Percentiles rank a stretch among this genome's conserved stretches.
Evolutionary conservation across 768 basidiomycete genomes (phyloP).

Genomic region (Piloderma croceum): DNA sequence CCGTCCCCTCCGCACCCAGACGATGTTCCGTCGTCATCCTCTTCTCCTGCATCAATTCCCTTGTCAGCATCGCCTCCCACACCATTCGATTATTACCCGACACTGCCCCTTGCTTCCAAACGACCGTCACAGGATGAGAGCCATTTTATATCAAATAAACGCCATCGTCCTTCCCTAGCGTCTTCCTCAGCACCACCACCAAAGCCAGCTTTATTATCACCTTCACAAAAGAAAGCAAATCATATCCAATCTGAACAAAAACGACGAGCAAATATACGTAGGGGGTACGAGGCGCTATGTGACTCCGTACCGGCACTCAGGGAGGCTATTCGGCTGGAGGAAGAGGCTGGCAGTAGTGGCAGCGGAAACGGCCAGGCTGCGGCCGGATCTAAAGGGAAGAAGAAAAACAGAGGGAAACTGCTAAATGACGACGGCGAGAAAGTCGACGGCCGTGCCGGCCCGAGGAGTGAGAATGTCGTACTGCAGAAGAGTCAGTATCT

Average conservation of each 20-base stretch:
- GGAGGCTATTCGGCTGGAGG: slow-evolving; percentile 76
- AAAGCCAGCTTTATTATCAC: slow-evolving; percentile 52
- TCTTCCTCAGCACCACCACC: slow-evolving; percentile 15
- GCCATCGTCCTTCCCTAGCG: slow-evolving; percentile 21
- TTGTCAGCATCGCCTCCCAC: slow-evolving; percentile 14
- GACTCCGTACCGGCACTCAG: slow-evolving; percentile 75
- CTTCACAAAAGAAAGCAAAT: slow-evolving; percentile 87
- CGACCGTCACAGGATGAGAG: slow-evolving; percentile 7
- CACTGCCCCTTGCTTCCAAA: slow-evolving; percentile 14
- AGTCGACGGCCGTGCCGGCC: slow-evolving; percentile 80
- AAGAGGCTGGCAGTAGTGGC: slow-evolving; percentile 37
- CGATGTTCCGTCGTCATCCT: slow-evolving; percentile 15
- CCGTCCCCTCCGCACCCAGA: slow-evolving; percentile 10
- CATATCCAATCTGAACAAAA: slow-evolving; percentile 95
- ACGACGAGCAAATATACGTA: slow-evolving; percentile 82
- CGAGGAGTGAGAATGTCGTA: slow-evolving; percentile 87
- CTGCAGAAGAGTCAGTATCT: slow-evolving; percentile 72
- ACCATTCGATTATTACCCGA: slow-evolving; percentile 10
- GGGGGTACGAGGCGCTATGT: slow-evolving; percentile 86
- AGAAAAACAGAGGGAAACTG: slow-evolving; percentile 30
- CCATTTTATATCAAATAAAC: slow-evolving; percentile 26
- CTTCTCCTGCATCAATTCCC: slow-evolving; percentile 17
- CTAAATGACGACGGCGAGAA: slow-evolving; percentile 52
- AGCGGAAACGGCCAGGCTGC: slow-evolving; percentile 13
- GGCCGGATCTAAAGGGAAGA: slow-evolving; percentile 23